Evolutionary conservation across 305 asterid species (phyloP).

Genomic region (Fraxinus greggii): DNA sequence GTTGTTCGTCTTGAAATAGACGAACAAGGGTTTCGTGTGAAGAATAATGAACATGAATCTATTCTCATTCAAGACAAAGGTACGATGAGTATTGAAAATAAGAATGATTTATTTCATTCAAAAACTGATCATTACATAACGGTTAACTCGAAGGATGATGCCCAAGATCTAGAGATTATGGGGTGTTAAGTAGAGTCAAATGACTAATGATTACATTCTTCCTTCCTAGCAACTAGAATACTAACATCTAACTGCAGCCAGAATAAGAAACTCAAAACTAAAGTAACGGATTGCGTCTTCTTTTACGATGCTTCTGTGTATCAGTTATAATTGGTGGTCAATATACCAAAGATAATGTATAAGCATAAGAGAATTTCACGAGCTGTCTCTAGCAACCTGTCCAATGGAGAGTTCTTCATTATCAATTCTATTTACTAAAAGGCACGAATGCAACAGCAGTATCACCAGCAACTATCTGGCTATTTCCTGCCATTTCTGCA

Average conservation of each 20-base stretch:
- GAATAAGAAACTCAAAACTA: conserved; percentile 11
- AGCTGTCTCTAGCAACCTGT: background rate
- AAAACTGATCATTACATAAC: conserved; percentile 22
- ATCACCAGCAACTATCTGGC: too few relatives aligned
- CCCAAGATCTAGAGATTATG: conserved; percentile 26
- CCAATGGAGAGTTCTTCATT: background rate
- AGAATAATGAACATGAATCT: background rate
- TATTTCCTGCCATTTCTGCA: too few relatives aligned
- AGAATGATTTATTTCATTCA: conserved; percentile 12
- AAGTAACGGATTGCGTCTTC: conserved; percentile 7
- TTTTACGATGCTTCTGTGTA: background rate
- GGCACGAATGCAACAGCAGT: conserved; percentile 22
- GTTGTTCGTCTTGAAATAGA: background rate
- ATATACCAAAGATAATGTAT: background rate
- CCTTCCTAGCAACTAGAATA: conserved; percentile 31
- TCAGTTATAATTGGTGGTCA: conserved; percentile 5
- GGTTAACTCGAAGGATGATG: conserved; percentile 23
- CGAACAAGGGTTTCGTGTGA: background rate
- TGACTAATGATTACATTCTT: conserved; percentile 28
- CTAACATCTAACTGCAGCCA: conserved; percentile 30
- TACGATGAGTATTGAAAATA: background rate
- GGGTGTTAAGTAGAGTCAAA: conserved; percentile 21
- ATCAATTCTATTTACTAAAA: conserved; percentile 23
- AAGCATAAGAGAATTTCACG: background rate
- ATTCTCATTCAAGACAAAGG: too few relatives aligned